Conservation (phyloP, 768 basidiomycete species). For the Auricularia heimuer region DNA sequence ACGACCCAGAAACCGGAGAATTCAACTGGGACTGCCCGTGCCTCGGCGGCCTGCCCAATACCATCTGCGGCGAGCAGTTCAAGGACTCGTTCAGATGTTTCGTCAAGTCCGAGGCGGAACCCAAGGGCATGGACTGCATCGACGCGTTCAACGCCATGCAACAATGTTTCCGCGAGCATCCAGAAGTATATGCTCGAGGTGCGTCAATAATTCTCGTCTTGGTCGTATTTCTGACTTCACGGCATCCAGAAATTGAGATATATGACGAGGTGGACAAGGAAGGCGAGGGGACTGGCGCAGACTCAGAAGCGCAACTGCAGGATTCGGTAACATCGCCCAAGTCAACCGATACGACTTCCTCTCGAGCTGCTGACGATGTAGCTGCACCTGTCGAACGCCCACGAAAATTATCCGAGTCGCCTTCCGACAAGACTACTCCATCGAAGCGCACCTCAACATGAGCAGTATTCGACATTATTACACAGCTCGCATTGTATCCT, state of each 20-base stretch:
- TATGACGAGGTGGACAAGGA: neutral
- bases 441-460: no score
- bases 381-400: no score
- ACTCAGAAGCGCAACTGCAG: neutral
- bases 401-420: no score
- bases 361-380: no score
- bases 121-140: conserved; percentile 95
- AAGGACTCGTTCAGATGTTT: conserved; percentile 96
- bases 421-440: no score
- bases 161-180: conserved; percentile 91
- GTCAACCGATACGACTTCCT: neutral
- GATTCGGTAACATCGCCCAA: neutral
- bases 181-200: conserved; percentile 94
- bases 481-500: no score
- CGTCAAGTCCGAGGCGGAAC: conserved; percentile 85
- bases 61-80: conserved; percentile 90
- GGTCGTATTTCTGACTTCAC: no score
- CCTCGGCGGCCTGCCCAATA: conserved; percentile 96
- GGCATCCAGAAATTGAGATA: neutral
- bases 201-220: conserved; percentile 20
- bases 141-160: conserved; percentile 98
- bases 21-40: conserved; percentile 99
- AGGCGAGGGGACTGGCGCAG: neutral
- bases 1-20: conserved; percentile 93
- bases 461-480: no score